phyloP scores from a whole-genome alignment of 306 rosid species.

The Fagus sylvatica region DNA sequence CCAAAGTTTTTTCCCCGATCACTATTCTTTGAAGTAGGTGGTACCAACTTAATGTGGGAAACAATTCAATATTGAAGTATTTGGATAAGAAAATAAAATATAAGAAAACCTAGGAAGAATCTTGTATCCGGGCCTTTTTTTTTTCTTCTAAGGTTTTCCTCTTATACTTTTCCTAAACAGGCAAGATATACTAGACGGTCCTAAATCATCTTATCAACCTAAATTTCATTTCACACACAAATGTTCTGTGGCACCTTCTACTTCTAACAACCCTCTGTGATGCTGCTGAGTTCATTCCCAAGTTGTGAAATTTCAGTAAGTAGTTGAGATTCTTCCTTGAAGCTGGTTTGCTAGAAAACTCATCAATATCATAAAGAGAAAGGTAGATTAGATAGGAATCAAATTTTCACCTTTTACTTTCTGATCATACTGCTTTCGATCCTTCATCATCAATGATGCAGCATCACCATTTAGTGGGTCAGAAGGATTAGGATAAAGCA shows the following conservation, averaged over 20 bases:
- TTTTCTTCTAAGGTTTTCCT: background rate
- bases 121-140: background rate
- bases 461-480: constrained; percentile 98
- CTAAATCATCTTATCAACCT: background rate
- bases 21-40: background rate
- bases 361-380: background rate
- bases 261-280: background rate
- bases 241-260: background rate
- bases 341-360: background rate
- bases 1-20: background rate
- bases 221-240: constrained; percentile 4
- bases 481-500: constrained; percentile 96
- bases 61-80: background rate
- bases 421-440: constrained; percentile 72
- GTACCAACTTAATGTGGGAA: background rate
- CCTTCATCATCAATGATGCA: constrained; percentile 95
- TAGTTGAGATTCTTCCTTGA: background rate
- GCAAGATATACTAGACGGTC: background rate
- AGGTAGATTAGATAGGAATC: background rate
- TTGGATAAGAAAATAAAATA: background rate
- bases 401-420: constrained; percentile 80
- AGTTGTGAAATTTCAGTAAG: background rate
- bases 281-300: background rate
- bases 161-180: background rate
- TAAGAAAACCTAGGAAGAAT: background rate